Evolutionary conservation across 2,329 filamentous ascomycete genomes (phyloP).

Genomic region (Epichloe coenophiala): DNA sequence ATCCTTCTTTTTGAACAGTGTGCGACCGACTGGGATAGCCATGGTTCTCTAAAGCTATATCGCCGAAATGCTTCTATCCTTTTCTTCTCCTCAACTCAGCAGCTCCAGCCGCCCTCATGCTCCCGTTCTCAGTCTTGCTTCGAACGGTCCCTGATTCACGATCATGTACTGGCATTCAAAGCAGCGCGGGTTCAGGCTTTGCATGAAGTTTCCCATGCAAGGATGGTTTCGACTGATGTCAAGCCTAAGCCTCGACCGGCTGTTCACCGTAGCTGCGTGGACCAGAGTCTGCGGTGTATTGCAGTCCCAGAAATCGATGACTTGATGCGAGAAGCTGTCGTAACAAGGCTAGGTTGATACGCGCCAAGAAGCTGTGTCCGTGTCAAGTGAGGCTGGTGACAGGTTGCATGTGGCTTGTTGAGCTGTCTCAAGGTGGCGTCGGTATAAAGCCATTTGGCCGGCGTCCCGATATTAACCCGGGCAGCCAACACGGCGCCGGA

Average conservation of each 20-base stretch:
- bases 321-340: background rate
- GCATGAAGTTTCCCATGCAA: background rate
- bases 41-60: conserved; percentile 21
- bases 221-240: background rate
- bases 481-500: background rate
- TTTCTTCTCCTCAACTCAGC: background rate
- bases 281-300: background rate
- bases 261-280: background rate
- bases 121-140: background rate
- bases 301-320: background rate
- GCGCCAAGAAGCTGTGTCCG: background rate
- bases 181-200: background rate
- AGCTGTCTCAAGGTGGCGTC: too few relatives aligned
- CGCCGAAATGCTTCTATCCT: background rate
- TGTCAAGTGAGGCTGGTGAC: too few relatives aligned
- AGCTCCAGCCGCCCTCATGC: background rate
- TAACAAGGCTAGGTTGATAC: background rate
- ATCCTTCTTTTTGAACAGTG: conserved; percentile 92
- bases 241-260: background rate
- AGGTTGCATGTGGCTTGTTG: too few relatives aligned
- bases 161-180: background rate
- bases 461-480: too few relatives aligned
- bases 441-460: too few relatives aligned
- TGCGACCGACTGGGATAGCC: conserved; percentile 49
- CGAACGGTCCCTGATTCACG: background rate